These are phyloP conservation scores for Pseudotsuga menziesii DNA, from an alignment of 75 land plant genomes.

Conservation along the genomic window DNA sequence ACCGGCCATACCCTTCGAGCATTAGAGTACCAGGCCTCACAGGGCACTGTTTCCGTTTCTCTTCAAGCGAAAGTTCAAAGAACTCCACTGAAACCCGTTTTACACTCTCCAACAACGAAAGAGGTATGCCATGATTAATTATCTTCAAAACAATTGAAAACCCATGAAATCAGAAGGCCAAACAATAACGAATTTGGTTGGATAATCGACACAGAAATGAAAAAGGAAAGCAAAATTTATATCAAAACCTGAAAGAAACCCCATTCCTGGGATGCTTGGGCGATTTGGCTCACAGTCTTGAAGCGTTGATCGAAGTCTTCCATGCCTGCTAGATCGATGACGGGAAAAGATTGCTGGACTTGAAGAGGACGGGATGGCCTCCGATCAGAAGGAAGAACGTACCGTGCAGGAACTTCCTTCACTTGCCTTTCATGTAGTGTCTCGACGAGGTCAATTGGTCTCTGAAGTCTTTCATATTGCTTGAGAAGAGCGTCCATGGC, in stretches of 20 bases:
- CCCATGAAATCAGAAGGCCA: not conserved
- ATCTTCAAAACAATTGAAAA: not conserved
- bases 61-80: slow-evolving; percentile 2
- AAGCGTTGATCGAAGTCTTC: not conserved
- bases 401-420: slow-evolving; percentile 1
- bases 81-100: not conserved
- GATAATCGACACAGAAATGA: not conserved
- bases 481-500: not conserved
- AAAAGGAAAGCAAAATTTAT: not conserved
- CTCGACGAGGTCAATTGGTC: slow-evolving; percentile 10
- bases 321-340: not conserved
- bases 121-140: slow-evolving; percentile 9
- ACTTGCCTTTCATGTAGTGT: not conserved
- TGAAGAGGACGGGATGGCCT: not conserved
- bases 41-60: slow-evolving; percentile 8
- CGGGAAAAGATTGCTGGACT: not conserved
- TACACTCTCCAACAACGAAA: slow-evolving; percentile 3
- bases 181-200: no score
- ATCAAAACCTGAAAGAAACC: slow-evolving; percentile 10
- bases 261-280: slow-evolving; percentile 8
- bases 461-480: slow-evolving; percentile 5
- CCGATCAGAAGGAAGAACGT: not conserved
- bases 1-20: slow-evolving; percentile 4
- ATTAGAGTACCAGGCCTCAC: not conserved
- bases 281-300: not conserved